Conservation (phyloP, 2,329 filamentous ascomycete species). For the Ceratocystis cubensis region DNA sequence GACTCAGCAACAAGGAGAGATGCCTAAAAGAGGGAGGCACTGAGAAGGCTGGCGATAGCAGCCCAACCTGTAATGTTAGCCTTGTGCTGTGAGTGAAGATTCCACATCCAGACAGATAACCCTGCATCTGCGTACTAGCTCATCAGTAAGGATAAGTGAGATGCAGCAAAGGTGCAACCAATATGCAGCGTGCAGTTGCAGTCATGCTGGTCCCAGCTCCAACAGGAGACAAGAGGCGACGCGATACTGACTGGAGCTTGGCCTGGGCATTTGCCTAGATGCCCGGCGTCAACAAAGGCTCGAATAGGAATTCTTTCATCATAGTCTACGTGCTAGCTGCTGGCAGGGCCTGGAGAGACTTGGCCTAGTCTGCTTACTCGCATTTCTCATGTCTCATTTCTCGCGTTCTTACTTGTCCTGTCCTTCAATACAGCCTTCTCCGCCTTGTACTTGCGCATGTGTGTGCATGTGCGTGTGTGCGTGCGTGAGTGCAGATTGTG, state of each 20-base stretch:
- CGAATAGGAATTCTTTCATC: too few relatives aligned
- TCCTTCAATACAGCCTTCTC: background rate
- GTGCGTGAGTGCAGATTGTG: background rate
- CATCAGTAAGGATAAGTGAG: background rate
- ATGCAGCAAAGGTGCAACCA: too few relatives aligned
- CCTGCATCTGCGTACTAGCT: background rate
- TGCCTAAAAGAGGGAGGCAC: background rate
- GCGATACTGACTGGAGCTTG: too few relatives aligned
- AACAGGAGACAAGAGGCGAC: too few relatives aligned
- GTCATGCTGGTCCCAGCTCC: background rate
- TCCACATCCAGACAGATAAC: background rate
- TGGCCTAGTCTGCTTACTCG: background rate
- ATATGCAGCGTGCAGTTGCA: background rate
- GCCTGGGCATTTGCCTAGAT: too few relatives aligned
- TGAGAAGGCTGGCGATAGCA: background rate
- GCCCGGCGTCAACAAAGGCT: too few relatives aligned
- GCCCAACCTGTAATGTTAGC: background rate
- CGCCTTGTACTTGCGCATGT: background rate
- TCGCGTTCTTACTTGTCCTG: background rate
- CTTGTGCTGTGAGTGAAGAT: background rate
- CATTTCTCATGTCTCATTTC: background rate
- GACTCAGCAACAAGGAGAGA: too few relatives aligned
- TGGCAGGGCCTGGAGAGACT: too few relatives aligned
- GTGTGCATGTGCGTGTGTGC: background rate
- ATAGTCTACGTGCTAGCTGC: too few relatives aligned